Evolutionary conservation across 2,329 filamentous ascomycete species (phyloP).

Genomic region (Xylaria sp.): DNA sequence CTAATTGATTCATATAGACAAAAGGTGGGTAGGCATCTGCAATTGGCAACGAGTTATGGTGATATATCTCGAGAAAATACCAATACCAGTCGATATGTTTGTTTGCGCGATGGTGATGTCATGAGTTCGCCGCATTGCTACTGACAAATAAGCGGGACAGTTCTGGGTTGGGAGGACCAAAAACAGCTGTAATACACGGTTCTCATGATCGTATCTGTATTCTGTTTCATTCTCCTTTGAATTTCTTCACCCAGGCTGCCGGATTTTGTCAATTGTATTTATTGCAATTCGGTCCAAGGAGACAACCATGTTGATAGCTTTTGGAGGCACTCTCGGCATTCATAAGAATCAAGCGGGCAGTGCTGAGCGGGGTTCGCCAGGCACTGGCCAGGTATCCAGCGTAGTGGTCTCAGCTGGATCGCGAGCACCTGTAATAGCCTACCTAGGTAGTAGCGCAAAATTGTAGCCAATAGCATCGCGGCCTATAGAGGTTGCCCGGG

Average conservation of each 20-base stretch:
- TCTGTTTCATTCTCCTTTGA: not conserved
- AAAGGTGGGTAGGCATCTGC: not conserved
- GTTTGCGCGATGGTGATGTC: slow-evolving; percentile 25
- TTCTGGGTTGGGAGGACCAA: not conserved
- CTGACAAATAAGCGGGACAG: slow-evolving; percentile 6
- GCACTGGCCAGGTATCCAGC: not conserved
- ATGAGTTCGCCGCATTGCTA: slow-evolving; percentile 13
- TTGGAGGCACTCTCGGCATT: too few species aligned
- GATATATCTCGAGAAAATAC: not conserved
- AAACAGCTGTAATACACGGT: not conserved
- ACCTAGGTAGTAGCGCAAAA: not conserved
- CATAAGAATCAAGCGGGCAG: too few species aligned
- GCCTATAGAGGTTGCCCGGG: too few species aligned
- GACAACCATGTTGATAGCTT: not conserved
- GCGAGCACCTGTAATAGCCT: not conserved
- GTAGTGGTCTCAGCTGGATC: not conserved
- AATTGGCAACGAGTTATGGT: not conserved
- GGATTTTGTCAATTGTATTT: not conserved
- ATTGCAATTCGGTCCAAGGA: not conserved
- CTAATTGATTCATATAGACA: not conserved
- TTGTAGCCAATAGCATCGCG: not conserved
- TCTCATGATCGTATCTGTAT: not conserved
- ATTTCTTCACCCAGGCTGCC: too few species aligned
- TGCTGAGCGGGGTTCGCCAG: too few species aligned
- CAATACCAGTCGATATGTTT: not conserved